These are phyloP conservation scores for Parsonsia alboflavescens DNA, from an alignment of 257 asterid species.

Conservation along the genomic window DNA sequence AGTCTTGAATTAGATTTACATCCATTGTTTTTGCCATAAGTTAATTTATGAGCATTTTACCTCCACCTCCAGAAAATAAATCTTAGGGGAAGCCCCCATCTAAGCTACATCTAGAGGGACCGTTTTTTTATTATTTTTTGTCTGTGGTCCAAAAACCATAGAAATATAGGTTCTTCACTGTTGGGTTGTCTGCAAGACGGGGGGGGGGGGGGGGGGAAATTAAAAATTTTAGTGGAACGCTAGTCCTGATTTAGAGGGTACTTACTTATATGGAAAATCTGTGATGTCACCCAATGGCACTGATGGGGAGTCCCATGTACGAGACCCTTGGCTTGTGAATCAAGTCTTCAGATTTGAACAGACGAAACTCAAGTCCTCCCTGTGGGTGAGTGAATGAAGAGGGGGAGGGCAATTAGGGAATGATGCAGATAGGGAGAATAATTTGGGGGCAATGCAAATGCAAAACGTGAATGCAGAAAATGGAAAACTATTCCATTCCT, in stretches of 20 bases:
- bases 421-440: background rate
- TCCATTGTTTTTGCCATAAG: no score
- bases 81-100: background rate
- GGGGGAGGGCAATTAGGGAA: background rate
- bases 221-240: background rate
- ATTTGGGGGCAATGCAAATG: background rate
- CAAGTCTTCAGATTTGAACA: conserved; percentile 9
- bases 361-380: background rate
- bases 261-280: background rate
- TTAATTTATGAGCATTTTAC: no score
- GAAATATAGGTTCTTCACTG: no score
- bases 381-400: background rate
- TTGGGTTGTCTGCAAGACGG: no score
- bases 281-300: conserved; percentile 2
- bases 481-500: conserved; percentile 1
- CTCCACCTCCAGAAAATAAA: no score
- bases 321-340: conserved; percentile 5
- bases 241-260: background rate
- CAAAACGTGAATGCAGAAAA: background rate
- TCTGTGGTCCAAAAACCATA: no score
- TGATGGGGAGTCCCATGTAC: background rate
- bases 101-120: background rate
- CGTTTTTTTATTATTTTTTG: no score
- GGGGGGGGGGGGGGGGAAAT: no score
- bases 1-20: no score